Percentiles rank a stretch among this genome's conserved stretches.
Conservation (phyloP, 1,284 basidiomycete species). For the Cryptococcus sp. region DNA sequence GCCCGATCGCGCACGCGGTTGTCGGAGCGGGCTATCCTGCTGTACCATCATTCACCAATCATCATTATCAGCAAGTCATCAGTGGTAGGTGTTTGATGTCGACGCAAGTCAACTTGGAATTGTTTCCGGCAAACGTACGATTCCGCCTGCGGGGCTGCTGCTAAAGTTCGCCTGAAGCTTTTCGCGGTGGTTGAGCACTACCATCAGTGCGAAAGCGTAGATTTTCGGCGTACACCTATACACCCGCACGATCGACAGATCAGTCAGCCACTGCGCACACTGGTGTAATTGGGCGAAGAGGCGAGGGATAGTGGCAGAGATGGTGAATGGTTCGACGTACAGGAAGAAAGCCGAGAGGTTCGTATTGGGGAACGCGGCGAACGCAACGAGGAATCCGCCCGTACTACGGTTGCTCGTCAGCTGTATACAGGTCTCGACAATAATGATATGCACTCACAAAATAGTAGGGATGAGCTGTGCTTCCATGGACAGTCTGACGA, state of each 20-base stretch:
- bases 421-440: not conserved
- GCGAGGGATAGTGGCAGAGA: too few species aligned
- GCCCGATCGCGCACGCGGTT: not conserved
- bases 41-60: too few species aligned
- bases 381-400: conserved; percentile 7
- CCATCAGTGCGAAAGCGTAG: conserved; percentile 12
- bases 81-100: too few species aligned
- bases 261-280: not conserved
- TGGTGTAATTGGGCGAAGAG: not conserved
- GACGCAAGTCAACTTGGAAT: too few species aligned
- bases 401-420: not conserved
- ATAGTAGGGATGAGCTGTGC: conserved; percentile 13
- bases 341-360: conserved; percentile 14
- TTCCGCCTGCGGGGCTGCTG: not conserved
- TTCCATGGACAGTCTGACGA: conserved; percentile 8
- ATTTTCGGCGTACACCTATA: conserved; percentile 14
- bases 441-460: conserved; percentile 2
- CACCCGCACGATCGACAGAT: too few species aligned
- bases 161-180: conserved; percentile 5
- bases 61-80: too few species aligned
- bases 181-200: conserved; percentile 10
- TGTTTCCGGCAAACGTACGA: too few species aligned
- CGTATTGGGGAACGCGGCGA: not conserved
- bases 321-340: conserved; percentile 6
- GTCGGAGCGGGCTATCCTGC: too few species aligned